These are phyloP conservation scores for Mortierella polycephala DNA, from an alignment of 371 early-diverging fungal species.

Conservation along the genomic window DNA sequence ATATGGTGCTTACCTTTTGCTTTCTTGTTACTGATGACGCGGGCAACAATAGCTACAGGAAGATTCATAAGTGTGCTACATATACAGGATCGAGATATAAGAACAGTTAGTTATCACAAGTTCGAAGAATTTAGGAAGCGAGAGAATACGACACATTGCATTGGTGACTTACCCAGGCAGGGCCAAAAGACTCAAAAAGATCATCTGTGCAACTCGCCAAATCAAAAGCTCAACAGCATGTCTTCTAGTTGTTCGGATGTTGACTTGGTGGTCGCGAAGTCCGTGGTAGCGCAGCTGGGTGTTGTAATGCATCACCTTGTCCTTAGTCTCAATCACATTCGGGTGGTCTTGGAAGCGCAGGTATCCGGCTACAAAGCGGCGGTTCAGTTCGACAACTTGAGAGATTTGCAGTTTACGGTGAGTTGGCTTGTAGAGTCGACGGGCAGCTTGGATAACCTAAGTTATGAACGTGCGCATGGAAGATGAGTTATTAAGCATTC, in stretches of 20 bases:
- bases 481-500: not conserved
- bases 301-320: conserved; percentile 88
- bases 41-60: conserved; percentile 82
- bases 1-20: conserved; percentile 64
- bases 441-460: conserved; percentile 91
- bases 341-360: conserved; percentile 83
- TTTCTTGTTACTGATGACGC: conserved; percentile 78
- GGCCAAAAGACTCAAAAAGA: conserved; percentile 78
- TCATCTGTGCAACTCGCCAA: conserved; percentile 72
- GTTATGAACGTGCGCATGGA: not conserved
- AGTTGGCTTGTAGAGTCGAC: conserved; percentile 92
- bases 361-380: conserved; percentile 93
- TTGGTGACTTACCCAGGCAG: conserved; percentile 81
- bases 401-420: conserved; percentile 85
- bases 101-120: not conserved
- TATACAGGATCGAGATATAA: not conserved
- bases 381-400: conserved; percentile 88
- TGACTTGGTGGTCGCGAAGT: conserved; percentile 96
- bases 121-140: not conserved
- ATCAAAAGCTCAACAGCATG: conserved; percentile 78
- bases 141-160: not conserved
- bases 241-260: conserved; percentile 77
- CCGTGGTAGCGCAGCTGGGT: conserved; percentile 90
- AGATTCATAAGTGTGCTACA: conserved; percentile 78
- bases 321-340: conserved; percentile 76